These are phyloP conservation scores for Agaricus sinodeliciosus DNA, from an alignment of 768 basidiomycete species.

Conservation along the genomic window DNA sequence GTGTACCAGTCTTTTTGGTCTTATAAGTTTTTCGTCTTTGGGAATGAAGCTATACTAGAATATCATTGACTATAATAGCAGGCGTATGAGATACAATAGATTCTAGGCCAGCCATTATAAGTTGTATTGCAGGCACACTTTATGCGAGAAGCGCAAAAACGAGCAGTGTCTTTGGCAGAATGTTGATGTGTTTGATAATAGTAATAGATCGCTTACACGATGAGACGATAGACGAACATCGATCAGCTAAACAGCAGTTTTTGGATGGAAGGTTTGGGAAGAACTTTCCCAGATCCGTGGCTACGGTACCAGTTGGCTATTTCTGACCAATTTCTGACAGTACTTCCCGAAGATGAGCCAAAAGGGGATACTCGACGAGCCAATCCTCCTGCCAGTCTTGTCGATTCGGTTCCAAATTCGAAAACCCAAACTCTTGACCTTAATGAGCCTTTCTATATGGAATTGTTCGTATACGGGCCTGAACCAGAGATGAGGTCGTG, in stretches of 20 bases:
- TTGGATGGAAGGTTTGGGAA: constrained; percentile 3
- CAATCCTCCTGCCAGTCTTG: constrained; percentile 5
- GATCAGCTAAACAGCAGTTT: background rate
- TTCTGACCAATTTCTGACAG: background rate
- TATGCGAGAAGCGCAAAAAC: background rate
- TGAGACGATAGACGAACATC: constrained; percentile 1
- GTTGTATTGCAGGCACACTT: background rate
- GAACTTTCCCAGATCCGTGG: constrained; percentile 8
- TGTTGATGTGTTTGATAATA: background rate
- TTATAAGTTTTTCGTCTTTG: background rate
- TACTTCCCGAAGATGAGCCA: constrained; percentile 1
- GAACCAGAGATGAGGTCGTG: background rate
- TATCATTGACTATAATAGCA: background rate
- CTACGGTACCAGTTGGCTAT: constrained; percentile 6
- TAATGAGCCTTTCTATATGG: background rate
- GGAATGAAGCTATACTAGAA: background rate
- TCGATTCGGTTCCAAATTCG: constrained; percentile 2
- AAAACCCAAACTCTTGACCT: background rate
- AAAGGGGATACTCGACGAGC: background rate
- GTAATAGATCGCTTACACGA: constrained; percentile 1
- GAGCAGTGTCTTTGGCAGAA: background rate
- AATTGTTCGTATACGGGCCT: background rate
- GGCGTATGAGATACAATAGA: background rate
- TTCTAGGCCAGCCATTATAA: background rate
- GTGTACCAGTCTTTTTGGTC: background rate